Evolutionary conservation across 306 rosid species (phyloP).

Genomic region (Chamaecrista fasciculata): DNA sequence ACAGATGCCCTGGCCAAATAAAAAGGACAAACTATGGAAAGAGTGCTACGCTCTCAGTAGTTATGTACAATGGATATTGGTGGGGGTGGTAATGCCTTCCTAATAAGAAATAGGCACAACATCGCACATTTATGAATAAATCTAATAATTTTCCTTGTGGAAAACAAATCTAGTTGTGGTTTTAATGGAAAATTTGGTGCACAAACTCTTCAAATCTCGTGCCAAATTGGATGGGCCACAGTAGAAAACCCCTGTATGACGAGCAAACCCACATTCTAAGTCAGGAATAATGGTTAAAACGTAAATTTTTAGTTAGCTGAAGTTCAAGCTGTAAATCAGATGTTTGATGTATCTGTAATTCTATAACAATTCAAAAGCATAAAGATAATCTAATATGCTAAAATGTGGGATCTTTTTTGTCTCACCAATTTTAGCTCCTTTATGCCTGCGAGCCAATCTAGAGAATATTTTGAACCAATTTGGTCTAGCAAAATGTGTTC

Average conservation of each 20-base stretch:
- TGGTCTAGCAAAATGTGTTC: constrained; percentile 75
- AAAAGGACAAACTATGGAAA: constrained; percentile 2
- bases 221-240: constrained; percentile 76
- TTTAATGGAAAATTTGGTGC: constrained; percentile 82
- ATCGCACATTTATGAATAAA: neutral
- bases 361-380: neutral
- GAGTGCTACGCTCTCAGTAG: neutral
- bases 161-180: constrained; percentile 78
- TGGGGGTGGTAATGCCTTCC: constrained; percentile 1
- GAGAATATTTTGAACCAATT: constrained; percentile 79
- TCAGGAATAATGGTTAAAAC: constrained; percentile 9
- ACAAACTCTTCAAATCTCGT: constrained; percentile 53
- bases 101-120: neutral
- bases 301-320: neutral
- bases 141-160: constrained; percentile 70
- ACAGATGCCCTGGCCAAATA: constrained; percentile 30
- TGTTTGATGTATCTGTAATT: neutral
- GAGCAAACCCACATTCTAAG: constrained; percentile 26
- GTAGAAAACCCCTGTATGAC: constrained; percentile 71
- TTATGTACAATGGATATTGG: neutral
- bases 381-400: neutral
- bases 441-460: constrained; percentile 61
- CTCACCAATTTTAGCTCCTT: constrained; percentile 77
- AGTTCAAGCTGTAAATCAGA: neutral
- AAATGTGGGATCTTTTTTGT: neutral